Evolutionary conservation across 106 monocot species (phyloP).

Genomic region (Allium fistulosum): DNA sequence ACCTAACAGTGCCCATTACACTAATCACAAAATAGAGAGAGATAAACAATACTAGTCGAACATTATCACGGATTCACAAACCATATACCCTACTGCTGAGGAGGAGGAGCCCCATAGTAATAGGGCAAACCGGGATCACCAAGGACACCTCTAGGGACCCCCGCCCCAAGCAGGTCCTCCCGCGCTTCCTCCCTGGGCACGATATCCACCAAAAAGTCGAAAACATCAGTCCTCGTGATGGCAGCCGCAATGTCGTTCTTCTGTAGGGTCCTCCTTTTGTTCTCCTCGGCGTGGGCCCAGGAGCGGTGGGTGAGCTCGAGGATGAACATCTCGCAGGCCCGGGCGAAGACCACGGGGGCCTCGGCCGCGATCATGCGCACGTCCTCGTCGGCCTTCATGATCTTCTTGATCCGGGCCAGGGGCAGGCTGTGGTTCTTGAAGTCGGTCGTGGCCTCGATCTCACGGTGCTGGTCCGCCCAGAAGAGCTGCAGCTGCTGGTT

Average conservation of each 20-base stretch:
- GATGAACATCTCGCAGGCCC: conserved; percentile 44
- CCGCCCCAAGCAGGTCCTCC: conserved; percentile 11
- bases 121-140: neutral
- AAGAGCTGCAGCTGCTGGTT: conserved; percentile 36
- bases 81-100: too few species aligned
- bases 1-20: too few species aligned
- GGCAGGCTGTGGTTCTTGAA: conserved; percentile 77
- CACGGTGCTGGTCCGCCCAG: conserved; percentile 67
- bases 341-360: conserved; percentile 57
- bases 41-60: too few species aligned
- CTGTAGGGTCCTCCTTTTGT: conserved; percentile 36
- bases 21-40: too few species aligned
- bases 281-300: conserved; percentile 42
- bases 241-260: conserved; percentile 53
- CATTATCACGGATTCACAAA: too few species aligned
- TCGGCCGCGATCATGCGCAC: conserved; percentile 76
- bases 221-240: conserved; percentile 33
- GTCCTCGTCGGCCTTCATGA: conserved; percentile 84
- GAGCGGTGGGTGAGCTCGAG: conserved; percentile 40
- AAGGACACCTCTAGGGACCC: neutral
- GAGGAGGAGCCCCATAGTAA: neutral
- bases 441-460: conserved; percentile 65
- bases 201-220: conserved; percentile 44
- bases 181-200: conserved; percentile 35
- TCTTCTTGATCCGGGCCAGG: conserved; percentile 72